These are phyloP conservation scores for Trichocladium uniseriatum DNA, from an alignment of 495 filamentous ascomycete species.

Conservation along the genomic window DNA sequence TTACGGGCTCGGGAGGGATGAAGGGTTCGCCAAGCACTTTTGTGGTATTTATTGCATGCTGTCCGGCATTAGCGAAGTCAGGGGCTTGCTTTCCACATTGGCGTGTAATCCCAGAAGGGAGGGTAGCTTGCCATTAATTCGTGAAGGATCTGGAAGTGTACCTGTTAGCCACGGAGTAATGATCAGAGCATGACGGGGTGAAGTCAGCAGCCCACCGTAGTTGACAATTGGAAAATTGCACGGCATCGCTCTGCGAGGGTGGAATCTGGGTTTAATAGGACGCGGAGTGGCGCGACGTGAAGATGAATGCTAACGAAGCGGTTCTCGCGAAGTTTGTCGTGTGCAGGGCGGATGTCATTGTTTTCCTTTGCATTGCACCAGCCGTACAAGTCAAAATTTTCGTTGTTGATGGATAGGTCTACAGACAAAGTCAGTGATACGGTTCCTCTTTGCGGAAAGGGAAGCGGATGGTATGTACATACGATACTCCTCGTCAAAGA, in stretches of 20 bases:
- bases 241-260: slow-evolving; percentile 4
- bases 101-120: not conserved
- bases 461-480: not conserved
- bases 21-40: not conserved
- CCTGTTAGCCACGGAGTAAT: not conserved
- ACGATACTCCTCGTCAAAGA: not conserved
- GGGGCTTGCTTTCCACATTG: not conserved
- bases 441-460: no score
- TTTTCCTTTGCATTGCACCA: not conserved
- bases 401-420: not conserved
- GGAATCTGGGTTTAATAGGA: not conserved
- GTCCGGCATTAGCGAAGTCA: not conserved
- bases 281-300: slow-evolving; percentile 1
- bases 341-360: no score
- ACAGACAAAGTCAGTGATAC: no score
- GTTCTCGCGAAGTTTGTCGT: not conserved
- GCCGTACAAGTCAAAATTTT: not conserved
- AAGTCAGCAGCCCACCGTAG: not conserved
- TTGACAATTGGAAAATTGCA: not conserved
- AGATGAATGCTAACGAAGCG: not conserved
- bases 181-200: not conserved
- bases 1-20: not conserved
- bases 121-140: not conserved
- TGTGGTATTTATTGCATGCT: not conserved
- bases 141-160: not conserved